A percentile compares a stretch with the other conserved stretches of the same genome.
phyloP scores from a whole-genome alignment of 2,329 filamentous ascomycete species.

The Endothia cerciana region DNA sequence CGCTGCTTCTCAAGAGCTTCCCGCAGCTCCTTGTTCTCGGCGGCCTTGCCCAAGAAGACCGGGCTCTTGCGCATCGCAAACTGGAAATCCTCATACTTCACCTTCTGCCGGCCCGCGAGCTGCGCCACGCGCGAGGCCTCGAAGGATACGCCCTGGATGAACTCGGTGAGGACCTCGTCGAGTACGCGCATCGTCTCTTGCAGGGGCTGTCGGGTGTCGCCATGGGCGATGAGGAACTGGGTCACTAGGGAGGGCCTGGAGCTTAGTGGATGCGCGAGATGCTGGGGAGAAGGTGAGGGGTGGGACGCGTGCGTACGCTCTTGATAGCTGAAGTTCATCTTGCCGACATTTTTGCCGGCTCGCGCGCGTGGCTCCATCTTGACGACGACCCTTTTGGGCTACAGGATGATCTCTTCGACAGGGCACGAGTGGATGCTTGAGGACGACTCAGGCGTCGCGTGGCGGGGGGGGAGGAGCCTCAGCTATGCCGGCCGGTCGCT shows the following conservation, averaged over 20 bases:
- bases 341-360: conserved; percentile 78
- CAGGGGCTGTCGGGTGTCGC: conserved; percentile 77
- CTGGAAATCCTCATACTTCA: conserved; percentile 98
- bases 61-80: conserved; percentile 89
- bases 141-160: conserved; percentile 92
- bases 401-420: neutral
- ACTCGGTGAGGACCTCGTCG: conserved; percentile 95
- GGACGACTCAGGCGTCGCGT: neutral
- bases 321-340: conserved; percentile 76
- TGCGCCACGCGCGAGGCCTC: conserved; percentile 84
- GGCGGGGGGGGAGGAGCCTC: neutral
- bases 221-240: conserved; percentile 77
- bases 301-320: conserved; percentile 60
- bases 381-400: conserved; percentile 19
- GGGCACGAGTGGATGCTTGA: conserved; percentile 4
- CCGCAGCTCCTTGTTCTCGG: conserved; percentile 87
- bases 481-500: neutral
- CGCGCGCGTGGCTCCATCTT: conserved; percentile 78
- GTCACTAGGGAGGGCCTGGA: conserved; percentile 54
- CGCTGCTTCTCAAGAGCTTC: conserved; percentile 82
- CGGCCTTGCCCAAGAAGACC: conserved; percentile 83
- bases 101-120: conserved; percentile 88
- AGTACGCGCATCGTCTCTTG: conserved; percentile 83
- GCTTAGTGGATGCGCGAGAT: neutral
- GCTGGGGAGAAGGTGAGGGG: conserved; percentile 2